phyloP scores from a whole-genome alignment of 2,329 filamentous ascomycete genomes.

The Dryadomyces quercus-mongolicae region DNA sequence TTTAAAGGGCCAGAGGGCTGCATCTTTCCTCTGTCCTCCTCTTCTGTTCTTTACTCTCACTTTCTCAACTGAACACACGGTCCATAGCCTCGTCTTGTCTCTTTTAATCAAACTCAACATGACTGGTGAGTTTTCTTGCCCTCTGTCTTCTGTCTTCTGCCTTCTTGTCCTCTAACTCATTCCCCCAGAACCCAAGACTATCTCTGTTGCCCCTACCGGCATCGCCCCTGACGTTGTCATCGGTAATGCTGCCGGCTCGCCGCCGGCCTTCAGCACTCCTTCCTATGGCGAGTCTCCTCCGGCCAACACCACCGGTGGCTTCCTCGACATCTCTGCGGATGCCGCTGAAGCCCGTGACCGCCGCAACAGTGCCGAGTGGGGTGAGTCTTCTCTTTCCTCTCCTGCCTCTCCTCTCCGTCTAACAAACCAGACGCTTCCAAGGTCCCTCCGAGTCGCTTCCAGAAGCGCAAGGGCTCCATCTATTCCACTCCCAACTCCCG shows the following conservation, averaged over 20 bases:
- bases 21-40: no score
- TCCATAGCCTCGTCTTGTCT: no score
- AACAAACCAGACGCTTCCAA: conserved; percentile 45
- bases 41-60: no score
- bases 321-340: conserved; percentile 17
- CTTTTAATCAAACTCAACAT: not conserved
- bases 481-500: conserved; percentile 53
- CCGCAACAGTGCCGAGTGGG: conserved; percentile 2
- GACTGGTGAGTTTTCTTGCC: not conserved
- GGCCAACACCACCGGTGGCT: conserved; percentile 12
- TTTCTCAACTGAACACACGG: no score
- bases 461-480: conserved; percentile 58
- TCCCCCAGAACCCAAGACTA: not conserved
- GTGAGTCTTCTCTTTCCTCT: not conserved
- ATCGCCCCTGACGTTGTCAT: not conserved
- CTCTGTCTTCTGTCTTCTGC: not conserved
- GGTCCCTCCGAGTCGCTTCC: conserved; percentile 54
- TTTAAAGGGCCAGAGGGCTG: no score
- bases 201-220: not conserved
- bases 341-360: not conserved
- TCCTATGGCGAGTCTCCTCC: not conserved
- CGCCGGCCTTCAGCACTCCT: not conserved
- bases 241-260: not conserved
- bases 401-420: not conserved
- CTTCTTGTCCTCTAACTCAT: not conserved